Percentiles rank a stretch among this genome's conserved stretches.
Evolutionary conservation across 352 stramenopile species (phyloP).

Genomic region (Pythium pyrilobum): DNA sequence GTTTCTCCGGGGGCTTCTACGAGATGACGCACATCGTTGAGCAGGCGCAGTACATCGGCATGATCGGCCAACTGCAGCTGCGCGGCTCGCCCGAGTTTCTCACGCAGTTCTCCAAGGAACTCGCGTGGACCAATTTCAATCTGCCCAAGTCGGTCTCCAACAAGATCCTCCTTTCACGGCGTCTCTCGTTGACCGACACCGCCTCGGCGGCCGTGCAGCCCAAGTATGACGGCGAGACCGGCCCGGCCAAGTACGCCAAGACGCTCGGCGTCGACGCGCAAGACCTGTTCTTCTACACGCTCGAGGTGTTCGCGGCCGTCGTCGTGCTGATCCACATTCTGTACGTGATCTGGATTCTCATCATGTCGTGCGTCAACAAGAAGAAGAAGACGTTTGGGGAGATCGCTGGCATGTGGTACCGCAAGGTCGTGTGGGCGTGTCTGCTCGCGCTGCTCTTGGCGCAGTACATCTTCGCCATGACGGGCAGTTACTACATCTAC

Average conservation of each 20-base stretch:
- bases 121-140: conserved; percentile 87
- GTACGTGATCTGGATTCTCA: conserved; percentile 51
- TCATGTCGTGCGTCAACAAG: conserved; percentile 42
- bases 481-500: conserved; percentile 71
- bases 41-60: conserved; percentile 78
- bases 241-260: conserved; percentile 60
- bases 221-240: conserved; percentile 39
- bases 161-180: conserved; percentile 15
- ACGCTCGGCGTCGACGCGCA: conserved; percentile 57
- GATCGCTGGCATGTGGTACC: conserved; percentile 61
- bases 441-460: conserved; percentile 69
- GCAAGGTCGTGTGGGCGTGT: conserved; percentile 73
- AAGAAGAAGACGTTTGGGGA: conserved; percentile 58
- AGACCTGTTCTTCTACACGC: conserved; percentile 79
- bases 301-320: conserved; percentile 54
- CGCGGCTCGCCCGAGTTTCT: conserved; percentile 71
- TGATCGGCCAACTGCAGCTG: conserved; percentile 79
- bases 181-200: conserved; percentile 4
- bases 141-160: conserved; percentile 46
- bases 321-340: conserved; percentile 54
- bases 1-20: conserved; percentile 68
- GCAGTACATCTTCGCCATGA: conserved; percentile 87
- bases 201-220: conserved; percentile 15
- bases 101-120: conserved; percentile 72
- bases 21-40: conserved; percentile 86